Conservation (phyloP, 768 basidiomycete genomes). For the Mrakia blollopis region DNA sequence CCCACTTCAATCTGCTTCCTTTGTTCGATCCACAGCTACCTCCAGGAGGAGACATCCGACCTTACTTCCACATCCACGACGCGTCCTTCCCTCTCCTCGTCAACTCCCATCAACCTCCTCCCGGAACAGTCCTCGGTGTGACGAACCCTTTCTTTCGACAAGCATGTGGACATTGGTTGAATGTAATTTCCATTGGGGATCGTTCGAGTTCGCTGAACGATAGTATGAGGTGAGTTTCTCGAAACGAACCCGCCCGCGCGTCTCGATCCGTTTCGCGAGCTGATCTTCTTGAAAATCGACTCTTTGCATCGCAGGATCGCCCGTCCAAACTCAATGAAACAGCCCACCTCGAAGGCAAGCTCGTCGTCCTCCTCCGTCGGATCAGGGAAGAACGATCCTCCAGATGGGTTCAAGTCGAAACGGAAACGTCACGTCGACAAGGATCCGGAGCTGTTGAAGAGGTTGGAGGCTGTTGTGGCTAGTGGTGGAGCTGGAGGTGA, state of each 20-base stretch:
- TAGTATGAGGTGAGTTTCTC: neutral
- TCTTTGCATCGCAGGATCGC: neutral
- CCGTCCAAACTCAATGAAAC: neutral
- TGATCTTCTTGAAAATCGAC: neutral
- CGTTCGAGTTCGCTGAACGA: conserved; percentile 16
- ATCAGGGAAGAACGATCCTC: conserved; percentile 35
- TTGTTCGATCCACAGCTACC: conserved; percentile 57
- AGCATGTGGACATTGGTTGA: conserved; percentile 74
- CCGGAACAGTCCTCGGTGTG: conserved; percentile 69
- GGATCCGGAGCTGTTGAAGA: conserved; percentile 67
- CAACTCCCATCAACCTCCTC: conserved; percentile 72
- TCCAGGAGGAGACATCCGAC: conserved; percentile 74
- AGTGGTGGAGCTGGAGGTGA: neutral
- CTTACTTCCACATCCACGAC: conserved; percentile 96
- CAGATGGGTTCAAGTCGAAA: conserved; percentile 42
- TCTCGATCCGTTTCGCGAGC: conserved; percentile 3
- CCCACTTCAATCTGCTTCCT: too few species aligned
- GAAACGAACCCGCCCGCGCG: neutral
- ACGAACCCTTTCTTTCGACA: conserved; percentile 84
- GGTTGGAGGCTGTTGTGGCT: conserved; percentile 52
- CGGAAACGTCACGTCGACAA: conserved; percentile 82
- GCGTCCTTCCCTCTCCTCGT: conserved; percentile 70
- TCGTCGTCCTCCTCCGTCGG: neutral
- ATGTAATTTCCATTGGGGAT: conserved; percentile 66
- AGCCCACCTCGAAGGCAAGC: neutral